Conservation (phyloP, 176 grass and related monocot genomes). For the Panicum miliaceum region DNA sequence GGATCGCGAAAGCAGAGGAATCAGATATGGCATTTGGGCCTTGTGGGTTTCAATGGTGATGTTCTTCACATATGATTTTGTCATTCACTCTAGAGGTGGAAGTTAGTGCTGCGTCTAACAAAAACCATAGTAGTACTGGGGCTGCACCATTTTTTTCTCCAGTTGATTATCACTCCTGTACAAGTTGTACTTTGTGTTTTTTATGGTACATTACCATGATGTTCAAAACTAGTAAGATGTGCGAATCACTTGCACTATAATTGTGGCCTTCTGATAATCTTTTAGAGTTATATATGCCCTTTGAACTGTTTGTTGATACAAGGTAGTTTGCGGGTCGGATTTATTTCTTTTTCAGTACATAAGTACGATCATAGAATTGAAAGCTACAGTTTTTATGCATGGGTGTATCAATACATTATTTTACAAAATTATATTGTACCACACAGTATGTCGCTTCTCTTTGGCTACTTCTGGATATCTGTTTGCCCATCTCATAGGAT, state of each 20-base stretch:
- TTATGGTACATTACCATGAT: constrained; percentile 1
- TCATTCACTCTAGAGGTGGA: not conserved
- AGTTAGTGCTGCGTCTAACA: constrained; percentile 19
- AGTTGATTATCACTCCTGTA: constrained; percentile 5
- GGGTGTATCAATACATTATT: not conserved
- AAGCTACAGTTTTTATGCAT: not conserved
- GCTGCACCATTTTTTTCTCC: not conserved
- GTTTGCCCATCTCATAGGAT: not conserved
- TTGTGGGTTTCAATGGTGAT: not conserved
- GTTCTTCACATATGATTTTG: not conserved
- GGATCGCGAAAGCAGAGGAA: not conserved
- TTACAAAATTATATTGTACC: not conserved
- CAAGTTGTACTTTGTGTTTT: not conserved
- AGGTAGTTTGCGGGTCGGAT: not conserved
- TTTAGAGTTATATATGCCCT: not conserved
- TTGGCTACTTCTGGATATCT: constrained; percentile 4
- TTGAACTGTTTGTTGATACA: not conserved
- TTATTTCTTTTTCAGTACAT: not conserved
- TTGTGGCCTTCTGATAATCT: not conserved
- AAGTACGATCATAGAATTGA: not conserved
- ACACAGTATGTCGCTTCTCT: not conserved
- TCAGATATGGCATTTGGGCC: not conserved
- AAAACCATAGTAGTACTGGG: not conserved
- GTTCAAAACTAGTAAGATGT: constrained; percentile 17
- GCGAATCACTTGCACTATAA: not conserved